phyloP scores from a whole-genome alignment of 805 yeast species.

The Candida suzukii region DNA sequence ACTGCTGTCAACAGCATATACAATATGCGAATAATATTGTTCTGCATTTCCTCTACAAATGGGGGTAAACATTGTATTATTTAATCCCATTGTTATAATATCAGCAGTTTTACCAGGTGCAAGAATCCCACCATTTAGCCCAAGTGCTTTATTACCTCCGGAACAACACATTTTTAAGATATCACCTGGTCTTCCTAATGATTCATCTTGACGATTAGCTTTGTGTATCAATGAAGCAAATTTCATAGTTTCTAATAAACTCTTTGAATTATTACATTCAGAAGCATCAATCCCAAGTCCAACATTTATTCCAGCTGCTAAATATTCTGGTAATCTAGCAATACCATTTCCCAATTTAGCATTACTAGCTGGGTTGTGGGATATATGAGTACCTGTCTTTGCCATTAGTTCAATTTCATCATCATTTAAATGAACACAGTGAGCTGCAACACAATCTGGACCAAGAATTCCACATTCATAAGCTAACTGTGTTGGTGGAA shows the following conservation, averaged over 20 bases:
- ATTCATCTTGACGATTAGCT: constrained; percentile 4
- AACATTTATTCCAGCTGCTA: background rate
- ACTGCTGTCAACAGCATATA: constrained; percentile 3
- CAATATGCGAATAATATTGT: constrained; percentile 3
- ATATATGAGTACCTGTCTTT: constrained; percentile 2
- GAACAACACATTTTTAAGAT: constrained; percentile 4
- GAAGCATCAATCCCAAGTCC: constrained; percentile 6
- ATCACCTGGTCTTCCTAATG: constrained; percentile 1
- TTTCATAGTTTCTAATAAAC: constrained; percentile 3
- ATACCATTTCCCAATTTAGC: constrained; percentile 6
- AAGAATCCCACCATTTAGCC: constrained; percentile 2
- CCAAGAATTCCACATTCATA: constrained; percentile 4
- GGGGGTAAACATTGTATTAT: constrained; percentile 2
- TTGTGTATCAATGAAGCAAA: constrained; percentile 4
- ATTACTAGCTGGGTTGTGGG: constrained; percentile 4
- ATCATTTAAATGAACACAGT: constrained; percentile 5
- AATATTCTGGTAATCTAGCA: constrained; percentile 2
- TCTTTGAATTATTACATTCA: constrained; percentile 3
- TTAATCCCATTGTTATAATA: constrained; percentile 2
- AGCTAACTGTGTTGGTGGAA: constrained; percentile 3
- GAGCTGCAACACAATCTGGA: constrained; percentile 7
- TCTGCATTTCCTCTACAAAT: constrained; percentile 1
- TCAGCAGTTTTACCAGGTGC: constrained; percentile 2
- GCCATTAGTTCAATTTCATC: constrained; percentile 3
- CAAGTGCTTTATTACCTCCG: constrained; percentile 1